Percentiles rank a stretch among this genome's conserved stretches.
These are phyloP conservation scores for Salix koriyanagi DNA, from an alignment of 345 rosid species.

Conservation along the genomic window DNA sequence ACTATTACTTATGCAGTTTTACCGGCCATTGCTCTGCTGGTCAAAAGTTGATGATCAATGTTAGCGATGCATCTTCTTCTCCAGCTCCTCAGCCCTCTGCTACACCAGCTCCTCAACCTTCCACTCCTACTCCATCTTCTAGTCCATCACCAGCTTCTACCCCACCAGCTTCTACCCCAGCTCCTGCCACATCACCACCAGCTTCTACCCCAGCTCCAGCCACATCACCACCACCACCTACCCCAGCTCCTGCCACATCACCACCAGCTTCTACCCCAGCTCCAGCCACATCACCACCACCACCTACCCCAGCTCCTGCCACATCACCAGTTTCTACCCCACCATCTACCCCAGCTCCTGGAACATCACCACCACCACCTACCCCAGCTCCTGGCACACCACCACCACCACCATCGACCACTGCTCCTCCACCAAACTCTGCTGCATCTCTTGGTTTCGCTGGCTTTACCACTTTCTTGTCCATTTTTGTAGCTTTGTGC, in stretches of 20 bases:
- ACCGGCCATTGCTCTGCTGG: slow-evolving; percentile 20
- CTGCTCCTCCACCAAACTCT: slow-evolving; percentile 32
- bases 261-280: neutral
- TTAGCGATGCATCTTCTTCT: slow-evolving; percentile 14
- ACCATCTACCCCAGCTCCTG: neutral
- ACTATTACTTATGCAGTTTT: slow-evolving; percentile 21
- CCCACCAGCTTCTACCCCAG: neutral
- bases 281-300: neutral
- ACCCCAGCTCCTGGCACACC: neutral
- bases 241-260: slow-evolving; percentile 1
- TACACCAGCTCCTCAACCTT: neutral
- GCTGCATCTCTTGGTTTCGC: slow-evolving; percentile 36
- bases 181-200: slow-evolving; percentile 1
- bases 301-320: slow-evolving; percentile 7
- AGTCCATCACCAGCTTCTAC: neutral
- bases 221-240: neutral
- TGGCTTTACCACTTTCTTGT: slow-evolving; percentile 25
- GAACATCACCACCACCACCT: neutral
- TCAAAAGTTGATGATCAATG: slow-evolving; percentile 24
- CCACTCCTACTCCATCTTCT: neutral
- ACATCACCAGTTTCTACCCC: slow-evolving; percentile 2
- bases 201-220: neutral
- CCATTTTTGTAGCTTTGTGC: slow-evolving; percentile 30
- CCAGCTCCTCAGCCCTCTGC: slow-evolving; percentile 1
- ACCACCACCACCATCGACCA: neutral